Conservation (phyloP, 768 basidiomycete species). For the Leccinum disarticulatum region DNA sequence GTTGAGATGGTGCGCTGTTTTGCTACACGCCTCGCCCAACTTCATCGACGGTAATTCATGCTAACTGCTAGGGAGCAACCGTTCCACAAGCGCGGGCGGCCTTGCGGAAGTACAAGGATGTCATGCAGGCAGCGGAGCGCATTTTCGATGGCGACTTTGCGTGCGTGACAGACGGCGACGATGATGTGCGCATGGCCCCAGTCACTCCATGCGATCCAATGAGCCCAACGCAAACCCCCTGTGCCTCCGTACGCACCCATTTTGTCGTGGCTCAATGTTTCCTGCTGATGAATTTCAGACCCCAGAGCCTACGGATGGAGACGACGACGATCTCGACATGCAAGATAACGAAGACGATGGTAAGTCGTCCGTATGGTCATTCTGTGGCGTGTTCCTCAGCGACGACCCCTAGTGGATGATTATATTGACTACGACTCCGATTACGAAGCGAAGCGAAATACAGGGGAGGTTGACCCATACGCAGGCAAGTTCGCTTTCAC, state of each 20-base stretch:
- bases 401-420: slow-evolving; percentile 42
- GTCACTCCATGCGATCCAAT: slow-evolving; percentile 22
- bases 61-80: slow-evolving; percentile 68
- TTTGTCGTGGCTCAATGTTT: not conserved
- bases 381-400: slow-evolving; percentile 7
- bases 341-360: slow-evolving; percentile 55
- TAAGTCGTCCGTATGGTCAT: slow-evolving; percentile 17
- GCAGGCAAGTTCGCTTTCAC: slow-evolving; percentile 52
- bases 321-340: slow-evolving; percentile 48
- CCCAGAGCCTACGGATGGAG: slow-evolving; percentile 54
- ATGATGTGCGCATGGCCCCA: slow-evolving; percentile 48
- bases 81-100: slow-evolving; percentile 80
- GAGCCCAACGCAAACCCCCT: slow-evolving; percentile 32
- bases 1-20: slow-evolving; percentile 51
- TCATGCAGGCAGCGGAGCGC: slow-evolving; percentile 87
- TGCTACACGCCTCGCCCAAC: slow-evolving; percentile 1
- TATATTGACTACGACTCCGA: slow-evolving; percentile 86
- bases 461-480: slow-evolving; percentile 80
- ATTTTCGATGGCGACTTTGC: slow-evolving; percentile 86
- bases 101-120: slow-evolving; percentile 78
- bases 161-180: slow-evolving; percentile 54
- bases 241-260: slow-evolving; percentile 20
- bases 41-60: slow-evolving; percentile 2
- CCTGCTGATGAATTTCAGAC: slow-evolving; percentile 41
- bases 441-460: slow-evolving; percentile 50